Evolutionary conservation across 352 stramenopile species (phyloP), one percentile per base, ranked within the genome.

Genomic region (Phytophthora colocasiae): DNA sequence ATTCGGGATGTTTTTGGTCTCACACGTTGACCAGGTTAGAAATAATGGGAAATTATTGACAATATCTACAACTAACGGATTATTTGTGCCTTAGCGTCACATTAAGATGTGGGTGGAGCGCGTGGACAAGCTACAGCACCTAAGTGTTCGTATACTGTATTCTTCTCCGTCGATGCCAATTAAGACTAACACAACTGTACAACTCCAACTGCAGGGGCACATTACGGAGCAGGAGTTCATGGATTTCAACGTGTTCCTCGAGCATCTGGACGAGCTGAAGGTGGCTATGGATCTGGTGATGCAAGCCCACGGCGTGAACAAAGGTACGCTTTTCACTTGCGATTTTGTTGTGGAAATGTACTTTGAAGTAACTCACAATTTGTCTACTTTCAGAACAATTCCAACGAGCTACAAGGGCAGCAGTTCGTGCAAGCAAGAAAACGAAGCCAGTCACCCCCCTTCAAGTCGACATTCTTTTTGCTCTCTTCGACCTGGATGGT

Each of bases 1-100:
- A 39, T 96, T 96, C 56, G 89, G 78, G 52, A 93, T 95, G 85
- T 96, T 95, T 53, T 75, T 96, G 50, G 77, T 96, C 11, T 93
- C 87, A 8, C 86, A 96, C 63, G 83, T 93, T 39, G 84, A 95
- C 50, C 87, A 94, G 75, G 86, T 92, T 56, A 6, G 62, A 39
- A 17, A 6, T 22, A 22, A 1, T 22, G 22, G 22, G 8, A 2
- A 14, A 17, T 15, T 12, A 22, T 12, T 43, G n/a, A 46, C 6
- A 17, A 15, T 29, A 38, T 26, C 49, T 36, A 10, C 9, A 48
- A n/a, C 43, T 48, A n/a, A 48, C 9, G 43, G 8, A 14, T 17
- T 45, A 12, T 38, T 6, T 43, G 6, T 52, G 11, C 54, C 8
- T 31, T 17, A 64, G 58, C 53, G 48, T 56, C 29, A 95, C 57